Base-by-base conservation (phyloP, 768 basidiomycete genomes). In the Mycena albidolilacea region DNA sequence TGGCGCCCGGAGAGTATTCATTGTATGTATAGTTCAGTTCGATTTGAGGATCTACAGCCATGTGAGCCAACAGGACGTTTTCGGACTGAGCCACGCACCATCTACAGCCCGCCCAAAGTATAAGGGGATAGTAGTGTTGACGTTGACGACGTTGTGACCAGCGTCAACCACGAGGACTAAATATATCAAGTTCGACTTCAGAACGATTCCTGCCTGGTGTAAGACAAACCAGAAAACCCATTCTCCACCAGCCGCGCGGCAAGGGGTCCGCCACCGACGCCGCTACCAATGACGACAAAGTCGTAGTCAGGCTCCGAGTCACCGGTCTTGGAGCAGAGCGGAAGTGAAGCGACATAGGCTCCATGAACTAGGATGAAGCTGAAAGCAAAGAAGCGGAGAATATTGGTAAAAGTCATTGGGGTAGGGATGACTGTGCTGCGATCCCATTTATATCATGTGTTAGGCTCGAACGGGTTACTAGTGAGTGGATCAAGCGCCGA, bases 131-230 rank as follows among this genome's bases (percentile, higher is more conserved):
- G 80, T 82, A 0, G 81, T 79, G 58, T 82, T 80, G 44, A 78
- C 43, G 57, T 73, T 79, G 46, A 70, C 65, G 35, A 77, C 76
- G 44, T 78, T 78, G 64, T 79, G 77, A 1, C 81, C 79, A 12
- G 79, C 79, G 44, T 82, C 81, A 35, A 82, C 73, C 8, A 81
- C 67, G 14, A 81, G 76, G 3, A 81, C 81, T 81, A 38, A 7
- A 12, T 58, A 37, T 23, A 23, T 30, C 30, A 30, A 30, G 30
- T 30, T 30, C 30, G 30, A 30, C 30, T 30, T 30, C 30, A 30
- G 30, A 30, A 30, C 30, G 30, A 30, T 30, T 30, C 30, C 30
- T 30, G 30, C 30, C 30, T 23, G 15, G 3, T 19, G 7, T 30
- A 46, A 23, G 37, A 9, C 30, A 58, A 64, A 77, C 80, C 79